These are phyloP conservation scores for Tolypocladium ovalisporum DNA, from an alignment of 2,329 filamentous ascomycete genomes.

Conservation along the genomic window DNA sequence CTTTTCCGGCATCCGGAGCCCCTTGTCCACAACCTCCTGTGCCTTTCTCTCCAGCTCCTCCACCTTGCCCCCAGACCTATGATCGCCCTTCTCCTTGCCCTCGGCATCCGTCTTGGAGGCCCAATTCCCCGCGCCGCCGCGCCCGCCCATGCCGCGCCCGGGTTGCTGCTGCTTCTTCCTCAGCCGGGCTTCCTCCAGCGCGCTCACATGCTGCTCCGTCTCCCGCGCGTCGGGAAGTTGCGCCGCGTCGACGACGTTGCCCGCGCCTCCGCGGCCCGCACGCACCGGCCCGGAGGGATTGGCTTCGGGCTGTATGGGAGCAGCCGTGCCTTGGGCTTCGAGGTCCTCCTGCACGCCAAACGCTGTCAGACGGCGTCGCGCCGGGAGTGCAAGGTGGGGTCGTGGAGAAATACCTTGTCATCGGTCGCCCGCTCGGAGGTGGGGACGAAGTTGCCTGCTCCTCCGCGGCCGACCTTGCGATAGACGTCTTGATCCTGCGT, in stretches of 20 bases:
- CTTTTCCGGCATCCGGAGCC: slow-evolving; percentile 33
- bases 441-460: slow-evolving; percentile 51
- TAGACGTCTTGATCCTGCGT: slow-evolving; percentile 29
- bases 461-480: slow-evolving; percentile 46
- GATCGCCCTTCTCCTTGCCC: slow-evolving; percentile 11
- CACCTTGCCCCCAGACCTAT: slow-evolving; percentile 15
- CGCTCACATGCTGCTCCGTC: slow-evolving; percentile 21
- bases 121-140: slow-evolving; percentile 51
- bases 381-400: neutral
- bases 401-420: neutral
- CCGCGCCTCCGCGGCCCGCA: slow-evolving; percentile 35
- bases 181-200: slow-evolving; percentile 20
- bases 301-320: neutral
- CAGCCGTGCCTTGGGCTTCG: neutral
- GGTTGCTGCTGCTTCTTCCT: slow-evolving; percentile 9
- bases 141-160: slow-evolving; percentile 22
- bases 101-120: slow-evolving; percentile 8
- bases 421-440: slow-evolving; percentile 22
- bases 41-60: slow-evolving; percentile 31
- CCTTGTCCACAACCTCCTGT: slow-evolving; percentile 34
- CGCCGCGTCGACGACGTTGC: slow-evolving; percentile 39
- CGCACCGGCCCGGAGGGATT: neutral
- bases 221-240: slow-evolving; percentile 19
- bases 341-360: neutral
- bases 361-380: neutral